A percentile compares a stretch with the other conserved stretches of the same genome.
Conservation (phyloP, 2,329 filamentous ascomycete genomes). For the Pseudogymnoascus sp. region DNA sequence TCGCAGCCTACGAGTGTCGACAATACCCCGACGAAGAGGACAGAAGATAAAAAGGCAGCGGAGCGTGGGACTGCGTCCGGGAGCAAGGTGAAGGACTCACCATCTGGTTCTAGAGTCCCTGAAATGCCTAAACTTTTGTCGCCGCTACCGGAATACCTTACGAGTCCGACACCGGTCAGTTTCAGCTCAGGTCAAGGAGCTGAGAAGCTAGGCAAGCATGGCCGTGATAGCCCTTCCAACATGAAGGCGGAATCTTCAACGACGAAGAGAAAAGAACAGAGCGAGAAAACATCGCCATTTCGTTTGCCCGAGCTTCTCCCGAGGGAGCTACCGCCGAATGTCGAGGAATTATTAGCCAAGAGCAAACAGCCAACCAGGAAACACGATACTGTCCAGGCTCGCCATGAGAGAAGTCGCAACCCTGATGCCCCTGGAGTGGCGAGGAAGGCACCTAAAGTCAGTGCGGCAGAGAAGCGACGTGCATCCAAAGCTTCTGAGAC, state of each 20-base stretch:
- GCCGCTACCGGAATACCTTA: background rate
- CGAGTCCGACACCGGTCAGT: background rate
- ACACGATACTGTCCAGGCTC: constrained; percentile 24
- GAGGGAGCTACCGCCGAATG: constrained; percentile 24
- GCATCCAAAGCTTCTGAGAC: background rate
- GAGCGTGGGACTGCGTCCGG: background rate
- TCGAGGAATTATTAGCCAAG: constrained; percentile 24
- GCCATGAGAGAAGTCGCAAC: constrained; percentile 26
- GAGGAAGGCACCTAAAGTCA: constrained; percentile 24
- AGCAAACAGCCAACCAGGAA: constrained; percentile 5
- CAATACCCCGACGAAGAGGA: background rate
- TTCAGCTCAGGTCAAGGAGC: background rate
- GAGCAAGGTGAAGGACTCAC: background rate
- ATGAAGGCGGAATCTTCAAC: background rate
- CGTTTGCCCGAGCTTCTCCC: constrained; percentile 24
- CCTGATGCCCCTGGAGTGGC: constrained; percentile 28
- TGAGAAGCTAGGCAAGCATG: background rate
- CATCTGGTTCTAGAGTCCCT: background rate
- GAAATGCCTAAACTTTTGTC: background rate
- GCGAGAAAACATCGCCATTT: background rate
- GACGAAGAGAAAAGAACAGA: constrained; percentile 1
- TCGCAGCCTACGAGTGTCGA: background rate
- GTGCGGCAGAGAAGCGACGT: background rate
- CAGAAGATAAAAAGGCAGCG: background rate
- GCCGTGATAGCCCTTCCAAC: background rate